These are phyloP conservation scores for Torulaspora indica DNA, from an alignment of 805 yeast genomes.

Conservation along the genomic window DNA sequence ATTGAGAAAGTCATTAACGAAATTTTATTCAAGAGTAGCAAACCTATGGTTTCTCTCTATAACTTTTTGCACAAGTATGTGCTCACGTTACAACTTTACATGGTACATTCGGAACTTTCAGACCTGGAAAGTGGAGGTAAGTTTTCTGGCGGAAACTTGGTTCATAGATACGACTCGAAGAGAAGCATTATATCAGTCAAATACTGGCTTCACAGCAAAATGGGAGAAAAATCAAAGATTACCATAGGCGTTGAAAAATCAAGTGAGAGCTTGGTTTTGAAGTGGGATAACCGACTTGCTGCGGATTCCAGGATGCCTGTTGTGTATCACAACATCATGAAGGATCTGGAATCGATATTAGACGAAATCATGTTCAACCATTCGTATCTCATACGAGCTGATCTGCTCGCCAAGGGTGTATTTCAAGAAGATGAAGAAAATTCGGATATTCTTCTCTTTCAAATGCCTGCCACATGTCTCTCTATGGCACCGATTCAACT, in stretches of 20 bases:
- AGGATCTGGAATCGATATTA: constrained; percentile 31
- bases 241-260: constrained; percentile 30
- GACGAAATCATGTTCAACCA: constrained; percentile 37
- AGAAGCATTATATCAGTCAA: constrained; percentile 31
- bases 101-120: constrained; percentile 31
- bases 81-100: constrained; percentile 33
- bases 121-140: constrained; percentile 31
- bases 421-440: constrained; percentile 34
- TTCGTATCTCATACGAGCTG: constrained; percentile 32
- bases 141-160: constrained; percentile 33
- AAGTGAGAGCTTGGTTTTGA: constrained; percentile 25
- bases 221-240: constrained; percentile 30
- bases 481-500: constrained; percentile 33
- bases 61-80: constrained; percentile 35
- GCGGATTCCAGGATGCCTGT: constrained; percentile 20
- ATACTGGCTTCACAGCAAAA: constrained; percentile 35
- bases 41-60: constrained; percentile 30
- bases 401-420: constrained; percentile 28
- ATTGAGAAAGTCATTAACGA: constrained; percentile 35
- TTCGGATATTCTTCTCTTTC: constrained; percentile 29
- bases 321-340: constrained; percentile 25
- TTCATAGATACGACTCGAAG: constrained; percentile 34
- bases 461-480: constrained; percentile 34
- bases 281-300: constrained; percentile 32
- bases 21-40: constrained; percentile 28